A percentile compares a stretch with the other conserved stretches of the same genome.
phyloP scores from a whole-genome alignment of 768 basidiomycete genomes.

The Boletus eberwhitei region DNA sequence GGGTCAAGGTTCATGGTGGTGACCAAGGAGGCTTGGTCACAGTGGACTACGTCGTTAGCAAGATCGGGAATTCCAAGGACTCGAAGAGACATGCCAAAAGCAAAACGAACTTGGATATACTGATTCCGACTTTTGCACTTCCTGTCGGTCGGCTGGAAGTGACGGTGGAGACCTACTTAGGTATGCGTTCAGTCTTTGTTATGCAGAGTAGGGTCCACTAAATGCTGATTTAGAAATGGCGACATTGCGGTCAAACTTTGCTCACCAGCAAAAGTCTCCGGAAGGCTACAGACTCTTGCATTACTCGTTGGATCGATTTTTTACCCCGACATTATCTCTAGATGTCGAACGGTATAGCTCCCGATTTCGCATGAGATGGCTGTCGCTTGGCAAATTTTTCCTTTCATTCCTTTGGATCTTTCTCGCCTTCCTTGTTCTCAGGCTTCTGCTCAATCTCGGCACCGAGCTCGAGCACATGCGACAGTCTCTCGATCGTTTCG shows the following conservation, averaged over 20 bases:
- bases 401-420: conserved; percentile 14
- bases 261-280: conserved; percentile 41
- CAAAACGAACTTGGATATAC: conserved; percentile 39
- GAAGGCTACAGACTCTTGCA: conserved; percentile 51
- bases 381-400: conserved; percentile 11
- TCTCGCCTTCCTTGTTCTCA: conserved; percentile 15
- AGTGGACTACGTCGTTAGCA: conserved; percentile 61
- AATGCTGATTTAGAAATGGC: conserved; percentile 40
- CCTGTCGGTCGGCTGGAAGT: conserved; percentile 67
- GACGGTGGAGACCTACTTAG: conserved; percentile 47
- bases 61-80: conserved; percentile 9
- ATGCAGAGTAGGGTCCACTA: conserved; percentile 1
- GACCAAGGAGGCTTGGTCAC: conserved; percentile 50
- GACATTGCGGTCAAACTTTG: conserved; percentile 53
- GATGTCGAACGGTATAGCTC: conserved; percentile 10
- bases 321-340: conserved; percentile 53
- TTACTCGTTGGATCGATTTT: conserved; percentile 54
- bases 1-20: conserved; percentile 61
- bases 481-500: conserved; percentile 22
- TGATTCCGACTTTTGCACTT: conserved; percentile 72
- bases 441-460: conserved; percentile 25
- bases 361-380: conserved; percentile 7
- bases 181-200: conserved; percentile 36
- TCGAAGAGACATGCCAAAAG: conserved; percentile 35
- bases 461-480: conserved; percentile 27